These are phyloP conservation scores for Rhizophagus clarus DNA, from an alignment of 192 early-diverging fungal species.

Conservation along the genomic window DNA sequence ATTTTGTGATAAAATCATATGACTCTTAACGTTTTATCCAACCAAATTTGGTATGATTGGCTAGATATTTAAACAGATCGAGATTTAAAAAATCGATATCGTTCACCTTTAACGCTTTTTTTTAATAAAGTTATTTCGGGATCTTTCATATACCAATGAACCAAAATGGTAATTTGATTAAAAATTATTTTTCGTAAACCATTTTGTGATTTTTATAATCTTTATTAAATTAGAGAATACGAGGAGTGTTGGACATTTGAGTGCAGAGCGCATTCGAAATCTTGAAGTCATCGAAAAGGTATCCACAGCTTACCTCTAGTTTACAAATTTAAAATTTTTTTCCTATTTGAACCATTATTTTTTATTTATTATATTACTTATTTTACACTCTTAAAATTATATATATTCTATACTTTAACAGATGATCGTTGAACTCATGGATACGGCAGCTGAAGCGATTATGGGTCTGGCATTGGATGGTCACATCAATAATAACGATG, in stretches of 20 bases:
- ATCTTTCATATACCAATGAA: background rate
- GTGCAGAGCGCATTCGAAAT: constrained; percentile 11
- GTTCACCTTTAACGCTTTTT: background rate
- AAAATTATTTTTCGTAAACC: background rate
- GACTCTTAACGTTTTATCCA: background rate
- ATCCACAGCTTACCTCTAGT: background rate
- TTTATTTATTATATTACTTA: background rate
- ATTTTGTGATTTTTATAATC: background rate
- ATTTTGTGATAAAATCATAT: background rate
- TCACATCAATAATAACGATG: constrained; percentile 30
- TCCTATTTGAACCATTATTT: background rate
- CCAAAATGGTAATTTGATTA: background rate
- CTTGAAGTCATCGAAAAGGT: constrained; percentile 23
- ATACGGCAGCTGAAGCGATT: constrained; percentile 43
- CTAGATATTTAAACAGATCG: background rate
- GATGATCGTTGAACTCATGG: constrained; percentile 43
- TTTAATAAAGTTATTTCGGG: background rate
- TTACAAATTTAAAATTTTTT: background rate
- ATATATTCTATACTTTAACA: constrained; percentile 14
- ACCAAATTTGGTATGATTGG: background rate
- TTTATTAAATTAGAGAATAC: background rate
- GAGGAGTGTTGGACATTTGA: background rate
- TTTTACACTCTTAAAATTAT: background rate
- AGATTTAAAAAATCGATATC: no score
- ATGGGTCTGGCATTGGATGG: constrained; percentile 39